Evolutionary conservation across 352 stramenopile genomes (phyloP).

Genomic region (Globisporangium rhizosaccharum): DNA sequence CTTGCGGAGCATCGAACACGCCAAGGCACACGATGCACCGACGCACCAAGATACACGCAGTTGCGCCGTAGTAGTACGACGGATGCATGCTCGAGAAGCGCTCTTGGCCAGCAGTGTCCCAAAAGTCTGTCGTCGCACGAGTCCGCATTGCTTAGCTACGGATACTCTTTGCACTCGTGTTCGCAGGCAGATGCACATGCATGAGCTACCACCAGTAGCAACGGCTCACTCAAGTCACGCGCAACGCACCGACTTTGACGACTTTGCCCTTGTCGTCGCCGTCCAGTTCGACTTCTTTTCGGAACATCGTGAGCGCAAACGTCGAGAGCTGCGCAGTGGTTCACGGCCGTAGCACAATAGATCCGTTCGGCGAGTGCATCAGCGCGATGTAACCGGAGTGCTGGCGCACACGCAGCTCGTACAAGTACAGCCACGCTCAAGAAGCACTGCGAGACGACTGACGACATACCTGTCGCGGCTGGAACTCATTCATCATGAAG

Average conservation of each 20-base stretch:
- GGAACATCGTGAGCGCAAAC: slow-evolving; percentile 93
- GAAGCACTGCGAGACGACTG: background rate
- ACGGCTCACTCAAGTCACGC: too few relatives aligned
- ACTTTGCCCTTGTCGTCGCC: slow-evolving; percentile 42
- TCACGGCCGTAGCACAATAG: background rate
- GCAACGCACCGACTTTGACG: slow-evolving; percentile 56
- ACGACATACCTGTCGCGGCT: slow-evolving; percentile 68
- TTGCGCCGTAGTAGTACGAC: slow-evolving; percentile 95
- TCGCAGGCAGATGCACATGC: too few relatives aligned
- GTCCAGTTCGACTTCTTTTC: slow-evolving; percentile 86
- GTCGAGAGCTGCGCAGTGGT: slow-evolving; percentile 75
- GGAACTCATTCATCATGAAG: slow-evolving; percentile 96
- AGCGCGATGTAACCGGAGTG: too few relatives aligned
- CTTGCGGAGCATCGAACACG: too few relatives aligned
- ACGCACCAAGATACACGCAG: slow-evolving; percentile 86
- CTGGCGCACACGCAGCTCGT: background rate
- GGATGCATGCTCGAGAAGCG: slow-evolving; percentile 94
- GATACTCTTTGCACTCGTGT: too few relatives aligned
- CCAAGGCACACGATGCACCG: background rate
- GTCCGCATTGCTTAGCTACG: too few relatives aligned
- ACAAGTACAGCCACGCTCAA: background rate
- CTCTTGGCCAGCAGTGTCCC: slow-evolving; percentile 95
- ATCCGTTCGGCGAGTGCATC: background rate
- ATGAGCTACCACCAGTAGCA: too few relatives aligned
- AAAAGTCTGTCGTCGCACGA: slow-evolving; percentile 76